Base-by-base conservation (phyloP, 768 basidiomycete species). In the Termitomyces titanicus region DNA sequence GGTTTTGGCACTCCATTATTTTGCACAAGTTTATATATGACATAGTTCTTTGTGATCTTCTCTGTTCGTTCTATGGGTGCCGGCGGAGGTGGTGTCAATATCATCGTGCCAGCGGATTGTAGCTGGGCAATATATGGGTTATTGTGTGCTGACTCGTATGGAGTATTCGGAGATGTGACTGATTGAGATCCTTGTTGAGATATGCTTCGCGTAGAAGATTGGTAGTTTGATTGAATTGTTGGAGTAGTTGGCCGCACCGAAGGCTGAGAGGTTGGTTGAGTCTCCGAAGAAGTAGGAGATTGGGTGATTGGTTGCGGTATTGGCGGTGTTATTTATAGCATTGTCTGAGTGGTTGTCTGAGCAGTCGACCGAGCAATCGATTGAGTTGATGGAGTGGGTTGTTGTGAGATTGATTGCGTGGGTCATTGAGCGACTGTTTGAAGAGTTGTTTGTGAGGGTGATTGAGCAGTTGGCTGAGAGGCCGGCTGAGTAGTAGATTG, bases 21-120 rank as follows among this genome's bases (percentile, higher is more conserved):
- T 57, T 87, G 82, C 2, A 70, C 74, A 3, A 76, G 59, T 60
- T 89, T 87, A 63, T 91, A 85, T 2, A 92, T 69, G 3, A 92
- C 69, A 61, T 91, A 92, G 63, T 86, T 89, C 64, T 82, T 88
- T 5, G 80, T 70, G 1, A 84, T 77, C 10, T 74, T 81, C 63
- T 85, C 82, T 8, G 62, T 74, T 47, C 74, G 73, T 50, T 66
- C 65, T 54, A 68, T 61, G 13, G 72, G 70, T 37, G 72, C 65
- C 34, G 68, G 51, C 6, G 55, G 48, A 34, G 45, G 58, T 15
- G 59, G 47, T 3, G 53, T 37, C 55, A 55, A 60, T 29, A 52
- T 18, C 37, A 46, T 47, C 25, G 48, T 8, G 8, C 35, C 22
- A 9, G 51, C 22, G 11, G 57, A 49, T n/a, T 57, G 58, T 22